Evolutionary conservation across 2,329 filamentous ascomycete species (phyloP).

Genomic region (Juglanconis oblonga): DNA sequence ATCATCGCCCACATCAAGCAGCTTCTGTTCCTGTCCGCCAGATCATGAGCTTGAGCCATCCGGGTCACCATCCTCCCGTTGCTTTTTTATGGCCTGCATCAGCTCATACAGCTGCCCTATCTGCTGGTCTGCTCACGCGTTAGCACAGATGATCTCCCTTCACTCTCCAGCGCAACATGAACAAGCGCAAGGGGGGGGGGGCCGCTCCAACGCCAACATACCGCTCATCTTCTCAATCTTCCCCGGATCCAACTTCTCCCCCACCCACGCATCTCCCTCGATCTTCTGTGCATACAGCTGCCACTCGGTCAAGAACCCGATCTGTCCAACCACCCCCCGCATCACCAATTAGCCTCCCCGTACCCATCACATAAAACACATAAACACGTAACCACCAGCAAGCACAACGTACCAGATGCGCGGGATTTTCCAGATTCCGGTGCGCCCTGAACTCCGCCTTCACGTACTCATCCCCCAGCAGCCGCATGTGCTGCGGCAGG

Average conservation of each 20-base stretch:
- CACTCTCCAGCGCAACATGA: not conserved
- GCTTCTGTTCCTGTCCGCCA: too few relatives aligned
- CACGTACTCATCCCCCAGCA: conserved; percentile 89
- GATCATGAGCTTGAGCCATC: conserved; percentile 5
- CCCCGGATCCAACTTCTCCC: conserved; percentile 74
- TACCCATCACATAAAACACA: not conserved
- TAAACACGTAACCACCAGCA: not conserved
- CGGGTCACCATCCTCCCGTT: conserved; percentile 19
- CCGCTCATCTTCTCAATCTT: conserved; percentile 95
- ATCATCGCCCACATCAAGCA: not conserved
- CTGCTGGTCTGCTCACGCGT: conserved; percentile 69
- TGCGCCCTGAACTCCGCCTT: conserved; percentile 91
- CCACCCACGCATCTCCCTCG: conserved; percentile 82
- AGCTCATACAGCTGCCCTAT: conserved; percentile 90
- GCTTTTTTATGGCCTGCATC: conserved; percentile 71
- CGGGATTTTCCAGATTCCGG: conserved; percentile 79
- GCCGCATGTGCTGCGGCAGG: conserved; percentile 68
- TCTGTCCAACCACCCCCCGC: conserved; percentile 45
- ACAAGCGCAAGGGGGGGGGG: not conserved
- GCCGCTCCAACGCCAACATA: conserved; percentile 39
- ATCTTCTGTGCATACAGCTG: conserved; percentile 91
- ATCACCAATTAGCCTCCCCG: not conserved
- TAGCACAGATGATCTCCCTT: conserved; percentile 9
- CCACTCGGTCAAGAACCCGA: conserved; percentile 96
- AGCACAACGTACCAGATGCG: conserved; percentile 69